Evolutionary conservation across 371 early-diverging fungal genomes (phyloP).

Genomic region (Lichtheimia hyalospora): DNA sequence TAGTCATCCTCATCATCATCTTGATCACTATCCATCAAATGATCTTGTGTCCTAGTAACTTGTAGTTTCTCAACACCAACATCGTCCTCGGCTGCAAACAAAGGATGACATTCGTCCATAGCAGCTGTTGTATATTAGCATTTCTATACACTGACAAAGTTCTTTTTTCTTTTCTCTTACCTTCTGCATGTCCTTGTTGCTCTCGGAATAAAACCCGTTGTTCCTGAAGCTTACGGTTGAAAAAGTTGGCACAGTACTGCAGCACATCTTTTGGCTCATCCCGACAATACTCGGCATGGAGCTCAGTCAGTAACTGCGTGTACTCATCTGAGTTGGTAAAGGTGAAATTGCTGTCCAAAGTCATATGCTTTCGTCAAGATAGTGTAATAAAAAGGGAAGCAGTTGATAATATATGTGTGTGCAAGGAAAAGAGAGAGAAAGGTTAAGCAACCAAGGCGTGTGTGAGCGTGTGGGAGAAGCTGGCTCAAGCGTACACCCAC

Average conservation of each 20-base stretch:
- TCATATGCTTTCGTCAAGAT: not conserved
- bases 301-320: constrained; percentile 37
- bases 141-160: not conserved
- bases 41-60: not conserved
- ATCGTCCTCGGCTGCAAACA: not conserved
- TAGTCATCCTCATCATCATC: constrained; percentile 19
- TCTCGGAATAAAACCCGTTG: constrained; percentile 50
- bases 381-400: no score
- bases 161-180: constrained; percentile 5
- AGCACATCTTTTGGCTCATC: constrained; percentile 71
- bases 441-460: not conserved
- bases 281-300: constrained; percentile 31
- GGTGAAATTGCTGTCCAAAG: constrained; percentile 5
- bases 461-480: no score
- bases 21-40: constrained; percentile 14
- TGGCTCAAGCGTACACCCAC: no score
- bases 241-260: constrained; percentile 90
- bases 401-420: no score
- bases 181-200: constrained; percentile 7
- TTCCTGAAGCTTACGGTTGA: constrained; percentile 67
- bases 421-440: not conserved
- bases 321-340: constrained; percentile 29
- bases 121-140: not conserved
- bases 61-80: not conserved
- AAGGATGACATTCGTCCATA: constrained; percentile 14